Percentiles rank a stretch among this genome's conserved stretches.
phyloP scores from a whole-genome alignment of 805 yeast species.

The Kluyveromyces dobzhanskii region DNA sequence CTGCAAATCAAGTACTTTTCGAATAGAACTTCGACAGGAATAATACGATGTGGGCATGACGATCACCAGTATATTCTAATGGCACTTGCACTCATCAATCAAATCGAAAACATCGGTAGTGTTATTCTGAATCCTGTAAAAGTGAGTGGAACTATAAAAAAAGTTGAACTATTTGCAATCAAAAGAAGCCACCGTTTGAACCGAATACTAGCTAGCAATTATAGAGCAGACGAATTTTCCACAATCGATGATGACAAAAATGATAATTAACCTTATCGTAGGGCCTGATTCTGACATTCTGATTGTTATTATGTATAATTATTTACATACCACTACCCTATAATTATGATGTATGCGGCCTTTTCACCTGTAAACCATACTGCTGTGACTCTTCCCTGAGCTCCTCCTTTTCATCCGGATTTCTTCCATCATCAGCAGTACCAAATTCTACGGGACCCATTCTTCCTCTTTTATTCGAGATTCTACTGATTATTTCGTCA shows the following conservation, averaged over 20 bases:
- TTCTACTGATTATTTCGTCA: conserved; percentile 10
- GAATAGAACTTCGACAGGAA: conserved; percentile 74
- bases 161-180: conserved; percentile 67
- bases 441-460: conserved; percentile 43
- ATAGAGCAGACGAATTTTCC: conserved; percentile 11
- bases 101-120: conserved; percentile 37
- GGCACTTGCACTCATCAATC: conserved; percentile 50
- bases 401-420: conserved; percentile 1
- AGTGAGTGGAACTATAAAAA: conserved; percentile 81
- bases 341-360: conserved; percentile 1
- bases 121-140: conserved; percentile 55
- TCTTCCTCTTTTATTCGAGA: conserved; percentile 13
- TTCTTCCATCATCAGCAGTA: conserved; percentile 18
- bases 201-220: conserved; percentile 8
- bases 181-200: conserved; percentile 28
- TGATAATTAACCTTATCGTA: conserved; percentile 1
- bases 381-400: conserved; percentile 5
- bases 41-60: conserved; percentile 65
- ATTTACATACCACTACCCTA: too few relatives aligned
- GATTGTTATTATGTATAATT: background rate
- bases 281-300: background rate
- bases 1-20: conserved; percentile 73
- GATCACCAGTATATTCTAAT: conserved; percentile 55
- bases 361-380: conserved; percentile 19
- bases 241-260: conserved; percentile 13